Conservation (phyloP, 495 filamentous ascomycete species). For the Daldinia decipiens region DNA sequence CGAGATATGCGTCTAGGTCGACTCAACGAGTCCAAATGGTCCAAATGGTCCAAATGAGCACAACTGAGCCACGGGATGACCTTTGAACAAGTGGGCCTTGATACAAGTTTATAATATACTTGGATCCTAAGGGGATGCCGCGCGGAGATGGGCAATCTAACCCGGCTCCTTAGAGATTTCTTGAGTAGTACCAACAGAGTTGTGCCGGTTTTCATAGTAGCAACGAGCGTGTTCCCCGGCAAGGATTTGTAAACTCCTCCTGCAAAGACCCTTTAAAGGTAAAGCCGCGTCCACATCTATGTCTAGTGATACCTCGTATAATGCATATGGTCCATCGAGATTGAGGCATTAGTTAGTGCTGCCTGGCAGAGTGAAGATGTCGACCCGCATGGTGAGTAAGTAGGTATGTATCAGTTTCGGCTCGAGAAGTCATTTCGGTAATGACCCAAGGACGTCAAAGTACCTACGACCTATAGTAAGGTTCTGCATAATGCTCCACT, state of each 20-base stretch:
- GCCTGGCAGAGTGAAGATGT: slow-evolving; percentile 39
- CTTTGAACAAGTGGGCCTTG: slow-evolving; percentile 38
- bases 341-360: slow-evolving; percentile 29
- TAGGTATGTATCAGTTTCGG: slow-evolving; percentile 20
- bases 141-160: slow-evolving; percentile 37
- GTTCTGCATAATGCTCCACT: slow-evolving; percentile 37
- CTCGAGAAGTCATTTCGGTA: slow-evolving; percentile 26
- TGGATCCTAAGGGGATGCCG: slow-evolving; percentile 34
- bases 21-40: slow-evolving; percentile 23
- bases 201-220: slow-evolving; percentile 36
- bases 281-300: slow-evolving; percentile 23
- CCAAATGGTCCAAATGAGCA: slow-evolving; percentile 25
- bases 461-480: slow-evolving; percentile 28
- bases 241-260: slow-evolving; percentile 40
- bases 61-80: slow-evolving; percentile 38
- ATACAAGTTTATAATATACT: slow-evolving; percentile 24
- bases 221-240: slow-evolving; percentile 27
- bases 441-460: slow-evolving; percentile 23
- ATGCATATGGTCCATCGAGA: slow-evolving; percentile 19
- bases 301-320: slow-evolving; percentile 25
- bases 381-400: slow-evolving; percentile 28
- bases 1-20: slow-evolving; percentile 29
- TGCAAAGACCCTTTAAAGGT: slow-evolving; percentile 40
- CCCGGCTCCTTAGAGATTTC: slow-evolving; percentile 37
- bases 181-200: slow-evolving; percentile 37